Evolutionary conservation across 306 rosid species (phyloP).

Genomic region (Styphnolobium japonicum): DNA sequence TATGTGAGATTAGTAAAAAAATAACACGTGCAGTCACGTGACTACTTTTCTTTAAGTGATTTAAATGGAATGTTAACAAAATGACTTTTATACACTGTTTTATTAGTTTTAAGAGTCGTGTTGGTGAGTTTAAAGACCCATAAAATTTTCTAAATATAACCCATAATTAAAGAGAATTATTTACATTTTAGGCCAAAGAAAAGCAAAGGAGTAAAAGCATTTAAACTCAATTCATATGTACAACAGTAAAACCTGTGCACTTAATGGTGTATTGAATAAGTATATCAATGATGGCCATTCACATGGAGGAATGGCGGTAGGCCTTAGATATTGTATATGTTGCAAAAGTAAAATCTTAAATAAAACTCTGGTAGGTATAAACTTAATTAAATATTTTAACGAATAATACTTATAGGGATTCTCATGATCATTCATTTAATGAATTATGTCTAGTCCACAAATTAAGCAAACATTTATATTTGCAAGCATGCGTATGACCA

Average conservation of each 20-base stretch:
- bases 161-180: no score
- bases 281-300: background rate
- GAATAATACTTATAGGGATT: background rate
- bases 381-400: background rate
- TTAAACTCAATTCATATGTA: background rate
- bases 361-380: background rate
- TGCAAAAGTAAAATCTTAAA: background rate
- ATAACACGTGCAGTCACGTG: no score
- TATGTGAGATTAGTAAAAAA: no score
- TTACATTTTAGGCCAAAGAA: no score
- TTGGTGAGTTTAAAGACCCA: no score
- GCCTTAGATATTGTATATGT: background rate
- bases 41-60: no score
- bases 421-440: background rate
- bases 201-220: background rate
- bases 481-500: background rate
- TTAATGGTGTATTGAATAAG: background rate
- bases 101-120: no score
- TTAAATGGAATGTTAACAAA: background rate
- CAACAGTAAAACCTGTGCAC: background rate
- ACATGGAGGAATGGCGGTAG: background rate
- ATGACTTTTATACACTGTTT: no score
- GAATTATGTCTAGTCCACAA: background rate
- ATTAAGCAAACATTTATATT: no score
- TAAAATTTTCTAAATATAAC: no score